Evolutionary conservation across 768 basidiomycete genomes (phyloP).

Genomic region (Pleurotus pulmonarius): DNA sequence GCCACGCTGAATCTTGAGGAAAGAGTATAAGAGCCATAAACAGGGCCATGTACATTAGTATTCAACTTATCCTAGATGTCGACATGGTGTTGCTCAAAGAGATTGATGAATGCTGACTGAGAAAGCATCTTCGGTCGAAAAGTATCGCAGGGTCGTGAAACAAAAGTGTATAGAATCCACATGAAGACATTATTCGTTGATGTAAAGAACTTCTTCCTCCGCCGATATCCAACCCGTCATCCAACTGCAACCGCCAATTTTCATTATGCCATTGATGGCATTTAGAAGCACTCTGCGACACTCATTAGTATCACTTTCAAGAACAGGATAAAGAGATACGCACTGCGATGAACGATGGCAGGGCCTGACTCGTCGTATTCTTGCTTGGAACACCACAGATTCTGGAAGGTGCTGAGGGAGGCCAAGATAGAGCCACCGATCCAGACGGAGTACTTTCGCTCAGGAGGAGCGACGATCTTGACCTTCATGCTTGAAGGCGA

Average conservation of each 20-base stretch:
- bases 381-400: constrained; percentile 90
- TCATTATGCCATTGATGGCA: background rate
- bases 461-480: constrained; percentile 91
- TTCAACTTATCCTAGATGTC: no score
- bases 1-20: no score
- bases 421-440: constrained; percentile 86
- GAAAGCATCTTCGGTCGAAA: no score
- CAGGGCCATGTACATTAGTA: no score
- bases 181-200: constrained; percentile 5
- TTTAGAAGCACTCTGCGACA: constrained; percentile 1
- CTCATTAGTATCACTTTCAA: background rate
- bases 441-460: constrained; percentile 96
- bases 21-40: no score
- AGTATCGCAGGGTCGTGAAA: no score
- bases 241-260: background rate
- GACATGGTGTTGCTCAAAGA: no score
- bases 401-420: constrained; percentile 93
- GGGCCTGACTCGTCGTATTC: constrained; percentile 89
- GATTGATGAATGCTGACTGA: no score
- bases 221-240: background rate
- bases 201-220: constrained; percentile 4
- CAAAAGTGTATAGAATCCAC: constrained; percentile 2
- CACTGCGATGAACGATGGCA: constrained; percentile 77
- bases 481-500: constrained; percentile 92
- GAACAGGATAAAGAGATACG: constrained; percentile 18